Evolutionary conservation across 2,329 filamentous ascomycete species (phyloP), one percentile per base, ranked within the genome.

Genomic region (Xylaria sp.): DNA sequence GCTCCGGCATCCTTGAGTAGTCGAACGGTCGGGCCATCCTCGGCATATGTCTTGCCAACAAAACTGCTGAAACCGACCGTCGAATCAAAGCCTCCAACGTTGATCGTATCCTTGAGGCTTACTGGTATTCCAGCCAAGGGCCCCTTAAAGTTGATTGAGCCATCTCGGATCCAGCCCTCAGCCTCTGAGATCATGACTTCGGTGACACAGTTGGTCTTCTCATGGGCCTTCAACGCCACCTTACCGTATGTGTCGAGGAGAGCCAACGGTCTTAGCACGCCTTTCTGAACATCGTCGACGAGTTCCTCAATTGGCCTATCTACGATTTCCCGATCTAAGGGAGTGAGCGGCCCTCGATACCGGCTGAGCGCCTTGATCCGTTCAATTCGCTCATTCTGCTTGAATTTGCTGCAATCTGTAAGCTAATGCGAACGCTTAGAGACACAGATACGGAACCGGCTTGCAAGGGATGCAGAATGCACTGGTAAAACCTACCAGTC

Each of bases 201-300:
- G 0, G 95, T 98, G 13, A 97, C 82, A 77, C 93, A 97, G 79
- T 98, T 98, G 1, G 94, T 97, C 81, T 91, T 91, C 70, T 91
- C 86, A 42, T 98, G 95, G 1, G 93, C 94, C 76, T 90, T 91
- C 61, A 97, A 79, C 0, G 94, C 92, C 23, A 95, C 90, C 80
- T 97, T 97, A 75, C 92, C 92, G 78, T 98, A 98, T 12, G 93
- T 90, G 68, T 85, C 89, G n/a, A 98, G 88, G 55, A 98, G 87
- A 69, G 93, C 90, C 27, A 91, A 78, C 0, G 94, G 90, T 13
- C 87, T 85, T 58, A 89, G 83, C 62, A 84, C 81, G 53, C 90
- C 87, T n/a, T 88, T 86, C 37, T 95, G 93, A 3, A 97, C 92
- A 82, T 91, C 88, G 69, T 90, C 82, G 5, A 97, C 94, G 3